Evolutionary conservation across 139 green algal genomes (phyloP), one percentile per base, ranked within the genome.

Genomic region (Zygnema circumcarinatum): DNA sequence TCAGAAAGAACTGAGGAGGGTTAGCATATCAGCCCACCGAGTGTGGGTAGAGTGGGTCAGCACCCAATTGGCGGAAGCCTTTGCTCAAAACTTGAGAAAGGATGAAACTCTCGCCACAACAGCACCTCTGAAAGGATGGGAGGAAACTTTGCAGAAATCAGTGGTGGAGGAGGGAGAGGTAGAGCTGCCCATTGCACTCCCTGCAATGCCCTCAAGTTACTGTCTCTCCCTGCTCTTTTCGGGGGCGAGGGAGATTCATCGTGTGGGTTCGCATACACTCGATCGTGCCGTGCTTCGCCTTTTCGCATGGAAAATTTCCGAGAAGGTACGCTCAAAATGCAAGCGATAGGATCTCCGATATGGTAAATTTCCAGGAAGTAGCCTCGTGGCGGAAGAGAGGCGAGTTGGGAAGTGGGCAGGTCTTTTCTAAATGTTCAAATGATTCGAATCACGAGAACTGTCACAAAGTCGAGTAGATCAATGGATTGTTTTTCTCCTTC

Each of bases 171-270:
- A 54, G 0, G 76, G 76, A 16, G 40, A 62, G 2, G 94, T 82
- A n/a, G 95, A 97, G 88, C 95, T 98, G 94, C 91, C 93, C 25
- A 97, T 98, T 88, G 74, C 36, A 16, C 93, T 98, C 86, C 96
- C 96, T 0, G 92, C 91, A 0, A 92, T 88, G 21, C 94, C 96
- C 32, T 96, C 94, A 0, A 47, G 93, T 0, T 76, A 91, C 0
- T 81, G 89, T 38, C 72, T 97, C 53, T 67, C 87, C 53, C 41
- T 92, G 41, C 89, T 96, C 36, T 91, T 96, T 72, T 67, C 76
- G 2, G 87, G 88, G 35, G 92, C 85, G 72, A 85, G 69, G 11
- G 94, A 96, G 86, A 74, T 93, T 1, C 90, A 95, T 52, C 85
- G 92, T n/a, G 94, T 94, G 21, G 95, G 95, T 0, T 93, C 94